phyloP scores from a whole-genome alignment of 306 rosid species.

The Acmispon strigosus region DNA sequence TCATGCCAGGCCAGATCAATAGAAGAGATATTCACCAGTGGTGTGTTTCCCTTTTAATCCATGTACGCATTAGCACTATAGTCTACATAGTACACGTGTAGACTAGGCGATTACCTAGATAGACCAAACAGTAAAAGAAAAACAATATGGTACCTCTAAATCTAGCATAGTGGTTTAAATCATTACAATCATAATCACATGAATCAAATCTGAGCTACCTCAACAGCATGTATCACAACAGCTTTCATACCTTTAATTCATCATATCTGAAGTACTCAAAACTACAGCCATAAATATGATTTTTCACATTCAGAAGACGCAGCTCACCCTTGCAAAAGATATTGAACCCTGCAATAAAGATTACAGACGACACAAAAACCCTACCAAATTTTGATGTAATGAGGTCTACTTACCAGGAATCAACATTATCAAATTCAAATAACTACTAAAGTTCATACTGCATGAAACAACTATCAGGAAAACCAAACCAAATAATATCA shows the following conservation, averaged over 20 bases:
- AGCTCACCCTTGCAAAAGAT: neutral
- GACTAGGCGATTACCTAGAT: neutral
- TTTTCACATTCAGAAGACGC: neutral
- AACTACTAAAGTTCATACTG: constrained; percentile 26
- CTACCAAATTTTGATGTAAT: constrained; percentile 7
- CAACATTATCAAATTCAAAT: constrained; percentile 24
- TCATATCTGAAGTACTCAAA: neutral
- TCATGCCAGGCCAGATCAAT: neutral
- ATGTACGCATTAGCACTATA: neutral
- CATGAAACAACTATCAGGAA: constrained; percentile 7
- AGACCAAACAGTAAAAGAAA: too few species aligned
- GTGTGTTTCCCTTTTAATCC: neutral
- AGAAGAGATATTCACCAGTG: neutral
- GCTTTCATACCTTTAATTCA: constrained; percentile 4
- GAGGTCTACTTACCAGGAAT: constrained; percentile 19
- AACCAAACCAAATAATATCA: constrained; percentile 20
- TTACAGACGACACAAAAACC: constrained; percentile 29
- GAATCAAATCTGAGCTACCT: neutral
- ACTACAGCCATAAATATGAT: neutral
- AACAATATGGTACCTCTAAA: neutral
- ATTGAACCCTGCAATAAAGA: constrained; percentile 41
- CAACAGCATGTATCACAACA: constrained; percentile 3
- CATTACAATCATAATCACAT: neutral
- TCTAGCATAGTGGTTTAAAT: neutral
- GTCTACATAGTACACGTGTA: neutral